phyloP scores from a whole-genome alignment of 139 green algal species.

The Edaphochlamys debaryana region DNA sequence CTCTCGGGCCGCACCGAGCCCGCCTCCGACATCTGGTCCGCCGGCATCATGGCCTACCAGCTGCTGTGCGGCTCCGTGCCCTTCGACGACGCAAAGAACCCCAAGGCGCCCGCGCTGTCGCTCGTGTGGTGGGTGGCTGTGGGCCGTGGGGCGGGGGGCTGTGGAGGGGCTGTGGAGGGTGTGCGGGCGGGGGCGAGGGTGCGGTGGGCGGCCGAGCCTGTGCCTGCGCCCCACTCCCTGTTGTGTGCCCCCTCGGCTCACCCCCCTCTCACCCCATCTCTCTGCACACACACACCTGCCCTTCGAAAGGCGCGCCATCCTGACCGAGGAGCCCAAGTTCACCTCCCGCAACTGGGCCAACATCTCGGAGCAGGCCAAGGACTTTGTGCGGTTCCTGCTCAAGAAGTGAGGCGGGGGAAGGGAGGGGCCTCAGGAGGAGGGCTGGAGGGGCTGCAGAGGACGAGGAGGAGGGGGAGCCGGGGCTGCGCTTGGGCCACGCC shows the following conservation, averaged over 20 bases:
- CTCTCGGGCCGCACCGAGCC: slow-evolving; percentile 78
- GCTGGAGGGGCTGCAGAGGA: too few species aligned
- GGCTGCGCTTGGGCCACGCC: too few species aligned
- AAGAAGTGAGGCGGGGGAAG: slow-evolving; percentile 65
- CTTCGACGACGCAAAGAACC: slow-evolving; percentile 87
- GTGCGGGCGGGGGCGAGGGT: too few species aligned
- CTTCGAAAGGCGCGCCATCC: slow-evolving; percentile 71
- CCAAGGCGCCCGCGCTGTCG: slow-evolving; percentile 75
- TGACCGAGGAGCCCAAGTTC: slow-evolving; percentile 80
- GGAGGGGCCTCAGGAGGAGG: too few species aligned
- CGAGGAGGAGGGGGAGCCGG: too few species aligned
- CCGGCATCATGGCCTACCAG: slow-evolving; percentile 91
- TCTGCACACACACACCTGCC: too few species aligned
- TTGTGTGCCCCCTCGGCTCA: too few species aligned
- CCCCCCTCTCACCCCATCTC: too few species aligned
- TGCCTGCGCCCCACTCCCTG: too few species aligned
- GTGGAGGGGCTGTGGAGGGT: too few species aligned
- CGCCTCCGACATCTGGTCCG: slow-evolving; percentile 86
- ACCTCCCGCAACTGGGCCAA: slow-evolving; percentile 67
- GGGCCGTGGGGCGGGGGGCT: not conserved
- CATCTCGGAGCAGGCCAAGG: slow-evolving; percentile 80
- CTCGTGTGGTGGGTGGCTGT: slow-evolving; percentile 66
- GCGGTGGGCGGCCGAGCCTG: too few species aligned
- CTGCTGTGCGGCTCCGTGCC: slow-evolving; percentile 85
- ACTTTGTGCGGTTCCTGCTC: slow-evolving; percentile 86